Percentiles rank a stretch among this genome's conserved stretches.
These are phyloP conservation scores for Urochloa ruziziensis DNA, from an alignment of 176 grass and related monocot genomes.

Conservation along the genomic window DNA sequence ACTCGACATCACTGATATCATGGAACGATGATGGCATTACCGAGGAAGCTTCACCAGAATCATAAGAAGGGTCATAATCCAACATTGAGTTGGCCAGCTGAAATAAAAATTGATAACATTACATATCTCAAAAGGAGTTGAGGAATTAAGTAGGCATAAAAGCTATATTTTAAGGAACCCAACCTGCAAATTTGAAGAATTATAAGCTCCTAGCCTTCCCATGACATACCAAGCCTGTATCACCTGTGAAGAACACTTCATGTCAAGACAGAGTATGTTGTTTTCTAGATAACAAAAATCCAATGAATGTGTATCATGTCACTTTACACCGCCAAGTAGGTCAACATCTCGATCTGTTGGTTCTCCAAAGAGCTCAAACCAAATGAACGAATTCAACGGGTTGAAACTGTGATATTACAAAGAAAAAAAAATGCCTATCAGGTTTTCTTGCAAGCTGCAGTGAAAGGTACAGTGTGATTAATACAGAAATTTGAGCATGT, in stretches of 20 bases:
- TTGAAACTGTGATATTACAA: slow-evolving; percentile 66
- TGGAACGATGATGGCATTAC: slow-evolving; percentile 94
- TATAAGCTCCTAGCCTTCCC: slow-evolving; percentile 87
- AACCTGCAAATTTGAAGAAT: slow-evolving; percentile 98
- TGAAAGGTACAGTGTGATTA: no score
- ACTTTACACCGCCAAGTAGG: slow-evolving; percentile 86
- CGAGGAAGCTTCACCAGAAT: slow-evolving; percentile 74
- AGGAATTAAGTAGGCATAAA: neutral
- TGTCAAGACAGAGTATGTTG: slow-evolving; percentile 1
- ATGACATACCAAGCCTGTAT: slow-evolving; percentile 97
- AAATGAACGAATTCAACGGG: slow-evolving; percentile 79
- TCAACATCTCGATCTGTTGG: slow-evolving; percentile 83
- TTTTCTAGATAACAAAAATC: slow-evolving; percentile 18
- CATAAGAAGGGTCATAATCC: slow-evolving; percentile 73
- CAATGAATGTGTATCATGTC: slow-evolving; percentile 10
- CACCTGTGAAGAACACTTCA: slow-evolving; percentile 37
- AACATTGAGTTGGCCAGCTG: slow-evolving; percentile 69
- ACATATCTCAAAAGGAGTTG: neutral
- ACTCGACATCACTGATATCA: slow-evolving; percentile 79
- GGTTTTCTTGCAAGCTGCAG: neutral
- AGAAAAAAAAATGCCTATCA: neutral
- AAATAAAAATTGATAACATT: slow-evolving; percentile 12
- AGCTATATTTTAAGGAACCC: slow-evolving; percentile 7
- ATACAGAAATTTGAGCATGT: neutral
- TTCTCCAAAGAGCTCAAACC: slow-evolving; percentile 89